Evolutionary conservation across 2,329 filamentous ascomycete genomes (phyloP).

Genomic region (Huntiella abstrusa): DNA sequence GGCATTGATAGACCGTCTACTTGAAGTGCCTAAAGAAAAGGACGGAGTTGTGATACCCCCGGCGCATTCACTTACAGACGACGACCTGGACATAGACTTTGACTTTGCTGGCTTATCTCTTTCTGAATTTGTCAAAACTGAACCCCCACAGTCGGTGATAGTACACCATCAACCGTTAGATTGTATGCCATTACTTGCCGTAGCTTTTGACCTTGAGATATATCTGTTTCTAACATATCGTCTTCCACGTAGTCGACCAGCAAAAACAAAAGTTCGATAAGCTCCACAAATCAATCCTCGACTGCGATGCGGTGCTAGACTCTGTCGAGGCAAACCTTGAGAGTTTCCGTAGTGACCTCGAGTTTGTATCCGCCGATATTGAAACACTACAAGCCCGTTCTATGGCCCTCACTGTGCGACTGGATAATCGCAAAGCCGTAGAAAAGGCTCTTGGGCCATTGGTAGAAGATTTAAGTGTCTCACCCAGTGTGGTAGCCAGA

Average conservation of each 20-base stretch:
- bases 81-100: constrained; percentile 45
- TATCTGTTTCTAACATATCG: background rate
- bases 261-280: constrained; percentile 78
- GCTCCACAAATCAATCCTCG: constrained; percentile 69
- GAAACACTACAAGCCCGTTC: constrained; percentile 83
- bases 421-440: constrained; percentile 77
- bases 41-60: constrained; percentile 16
- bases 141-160: constrained; percentile 1
- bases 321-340: constrained; percentile 86
- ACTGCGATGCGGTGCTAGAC: constrained; percentile 81
- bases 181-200: constrained; percentile 4
- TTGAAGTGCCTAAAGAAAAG: constrained; percentile 5
- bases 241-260: constrained; percentile 39
- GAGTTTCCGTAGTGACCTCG: constrained; percentile 84
- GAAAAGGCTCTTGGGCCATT: constrained; percentile 75
- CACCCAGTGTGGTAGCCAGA: constrained; percentile 63
- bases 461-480: constrained; percentile 79
- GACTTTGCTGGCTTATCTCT: constrained; percentile 67
- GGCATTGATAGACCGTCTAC: constrained; percentile 5
- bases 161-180: background rate
- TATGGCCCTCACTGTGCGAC: constrained; percentile 57
- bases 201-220: background rate
- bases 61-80: constrained; percentile 35
- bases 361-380: constrained; percentile 82
- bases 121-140: constrained; percentile 42